phyloP scores from a whole-genome alignment of 108 stramenopile species.

The Nitzschia sp. region DNA sequence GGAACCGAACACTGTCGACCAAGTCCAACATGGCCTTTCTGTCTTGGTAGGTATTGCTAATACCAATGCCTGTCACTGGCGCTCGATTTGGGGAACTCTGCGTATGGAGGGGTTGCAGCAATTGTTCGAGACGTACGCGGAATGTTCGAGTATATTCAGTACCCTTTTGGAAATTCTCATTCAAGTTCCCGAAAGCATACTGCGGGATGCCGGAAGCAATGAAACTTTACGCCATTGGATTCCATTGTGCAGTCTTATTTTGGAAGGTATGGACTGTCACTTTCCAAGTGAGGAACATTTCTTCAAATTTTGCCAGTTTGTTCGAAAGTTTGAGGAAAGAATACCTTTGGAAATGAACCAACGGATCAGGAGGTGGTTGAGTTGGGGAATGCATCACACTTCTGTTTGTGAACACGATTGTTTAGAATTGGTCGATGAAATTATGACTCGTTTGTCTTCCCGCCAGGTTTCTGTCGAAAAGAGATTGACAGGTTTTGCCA shows the following conservation, averaged over 20 bases:
- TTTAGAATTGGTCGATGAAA: no score
- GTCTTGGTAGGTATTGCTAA: slow-evolving; percentile 9
- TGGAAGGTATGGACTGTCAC: slow-evolving; percentile 5
- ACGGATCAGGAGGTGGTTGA: neutral
- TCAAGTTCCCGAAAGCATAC: neutral
- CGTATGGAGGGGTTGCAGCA: slow-evolving; percentile 1
- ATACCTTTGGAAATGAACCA: neutral
- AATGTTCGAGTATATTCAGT: neutral
- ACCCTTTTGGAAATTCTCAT: neutral
- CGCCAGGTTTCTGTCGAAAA: no score
- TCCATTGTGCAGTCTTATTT: slow-evolving; percentile 13
- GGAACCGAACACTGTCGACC: neutral
- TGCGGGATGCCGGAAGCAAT: slow-evolving; percentile 2
- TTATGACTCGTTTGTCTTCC: no score
- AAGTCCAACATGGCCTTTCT: neutral
- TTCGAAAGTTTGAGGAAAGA: neutral
- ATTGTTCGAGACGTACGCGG: neutral
- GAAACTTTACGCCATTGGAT: slow-evolving; percentile 13
- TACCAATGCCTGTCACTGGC: slow-evolving; percentile 12
- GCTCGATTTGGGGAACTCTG: slow-evolving; percentile 8
- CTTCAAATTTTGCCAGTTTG: slow-evolving; percentile 3
- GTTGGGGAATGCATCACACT: no score
- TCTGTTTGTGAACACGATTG: no score
- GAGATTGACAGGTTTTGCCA: no score
- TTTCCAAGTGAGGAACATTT: neutral